A percentile compares a stretch with the other conserved stretches of the same genome.
Conservation (phyloP, 495 filamentous ascomycete genomes). For the Aspergillus carlsbadensis region DNA sequence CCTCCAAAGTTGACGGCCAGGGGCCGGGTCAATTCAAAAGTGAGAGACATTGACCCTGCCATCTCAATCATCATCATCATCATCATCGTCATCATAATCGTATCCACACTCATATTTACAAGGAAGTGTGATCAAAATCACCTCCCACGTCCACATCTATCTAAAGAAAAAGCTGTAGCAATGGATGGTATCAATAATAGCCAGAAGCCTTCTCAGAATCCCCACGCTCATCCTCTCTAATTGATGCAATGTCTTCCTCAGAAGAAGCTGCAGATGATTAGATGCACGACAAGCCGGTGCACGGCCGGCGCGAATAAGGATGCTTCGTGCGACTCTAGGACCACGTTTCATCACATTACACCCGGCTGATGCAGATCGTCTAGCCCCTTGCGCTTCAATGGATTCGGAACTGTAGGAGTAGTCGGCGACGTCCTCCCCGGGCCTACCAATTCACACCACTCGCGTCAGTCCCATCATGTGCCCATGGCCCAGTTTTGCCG, state of each 20-base stretch:
- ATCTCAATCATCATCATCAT: background rate
- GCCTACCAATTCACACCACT: constrained; percentile 32
- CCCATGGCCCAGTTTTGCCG: constrained; percentile 13
- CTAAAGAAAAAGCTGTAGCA: background rate
- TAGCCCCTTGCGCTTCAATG: constrained; percentile 35
- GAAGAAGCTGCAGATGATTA: too few species aligned
- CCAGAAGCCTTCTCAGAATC: too few species aligned
- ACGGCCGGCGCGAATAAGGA: background rate
- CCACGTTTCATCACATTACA: background rate
- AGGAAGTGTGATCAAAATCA: background rate
- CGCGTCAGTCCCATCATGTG: constrained; percentile 22
- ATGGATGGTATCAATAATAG: background rate
- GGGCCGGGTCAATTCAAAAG: too few species aligned
- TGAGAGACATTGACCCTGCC: background rate
- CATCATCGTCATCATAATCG: background rate
- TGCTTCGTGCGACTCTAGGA: background rate
- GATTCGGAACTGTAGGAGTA: constrained; percentile 21
- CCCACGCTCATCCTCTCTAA: too few species aligned
- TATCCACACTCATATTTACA: background rate
- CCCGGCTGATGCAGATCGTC: constrained; percentile 18
- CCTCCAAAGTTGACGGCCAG: too few species aligned
- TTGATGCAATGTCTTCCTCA: too few species aligned
- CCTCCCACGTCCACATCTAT: background rate
- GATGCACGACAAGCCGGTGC: too few species aligned
- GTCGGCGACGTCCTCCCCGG: constrained; percentile 14